phyloP scores from a whole-genome alignment of 164 flowering plant genomes.

The Warburgia ugandensis region DNA sequence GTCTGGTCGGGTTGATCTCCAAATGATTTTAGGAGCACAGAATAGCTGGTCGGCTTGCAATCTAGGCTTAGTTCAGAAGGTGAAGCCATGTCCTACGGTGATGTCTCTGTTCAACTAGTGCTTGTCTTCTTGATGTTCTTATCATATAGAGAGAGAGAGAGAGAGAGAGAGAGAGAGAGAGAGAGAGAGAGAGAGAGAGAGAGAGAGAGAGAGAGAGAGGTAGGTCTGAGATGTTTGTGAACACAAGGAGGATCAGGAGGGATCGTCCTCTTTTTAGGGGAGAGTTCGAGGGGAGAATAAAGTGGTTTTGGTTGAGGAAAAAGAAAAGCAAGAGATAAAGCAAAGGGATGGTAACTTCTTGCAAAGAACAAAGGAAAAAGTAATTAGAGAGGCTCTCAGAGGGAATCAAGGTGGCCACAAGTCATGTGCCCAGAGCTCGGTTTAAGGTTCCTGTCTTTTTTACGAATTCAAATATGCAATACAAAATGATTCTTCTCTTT shows the following conservation, averaged over 20 bases:
- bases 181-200: conserved; percentile 21
- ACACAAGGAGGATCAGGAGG: conserved; percentile 66
- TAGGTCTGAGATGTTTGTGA: conserved; percentile 50
- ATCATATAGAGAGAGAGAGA: not conserved
- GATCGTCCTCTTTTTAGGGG: conserved; percentile 58
- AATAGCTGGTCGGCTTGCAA: conserved; percentile 62
- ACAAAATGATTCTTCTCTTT: conserved; percentile 59
- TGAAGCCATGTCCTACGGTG: conserved; percentile 37
- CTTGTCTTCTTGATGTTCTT: conserved; percentile 6
- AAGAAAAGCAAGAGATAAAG: conserved; percentile 31
- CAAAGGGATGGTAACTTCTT: conserved; percentile 51
- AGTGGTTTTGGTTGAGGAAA: conserved; percentile 32
- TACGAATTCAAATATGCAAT: conserved; percentile 34
- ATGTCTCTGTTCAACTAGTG: not conserved
- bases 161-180: conserved; percentile 1
- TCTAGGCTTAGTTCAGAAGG: conserved; percentile 66
- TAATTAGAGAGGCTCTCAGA: conserved; percentile 18
- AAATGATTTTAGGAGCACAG: conserved; percentile 62
- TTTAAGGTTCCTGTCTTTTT: conserved; percentile 25
- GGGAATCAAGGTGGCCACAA: conserved; percentile 41
- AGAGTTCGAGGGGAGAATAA: conserved; percentile 60
- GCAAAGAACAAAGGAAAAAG: conserved; percentile 65
- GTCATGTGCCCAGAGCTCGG: conserved; percentile 49
- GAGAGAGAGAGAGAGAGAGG: conserved; percentile 24
- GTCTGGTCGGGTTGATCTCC: conserved; percentile 55